Conservation (phyloP, 2,329 filamentous ascomycete genomes). For the Aspergillus fructus region DNA sequence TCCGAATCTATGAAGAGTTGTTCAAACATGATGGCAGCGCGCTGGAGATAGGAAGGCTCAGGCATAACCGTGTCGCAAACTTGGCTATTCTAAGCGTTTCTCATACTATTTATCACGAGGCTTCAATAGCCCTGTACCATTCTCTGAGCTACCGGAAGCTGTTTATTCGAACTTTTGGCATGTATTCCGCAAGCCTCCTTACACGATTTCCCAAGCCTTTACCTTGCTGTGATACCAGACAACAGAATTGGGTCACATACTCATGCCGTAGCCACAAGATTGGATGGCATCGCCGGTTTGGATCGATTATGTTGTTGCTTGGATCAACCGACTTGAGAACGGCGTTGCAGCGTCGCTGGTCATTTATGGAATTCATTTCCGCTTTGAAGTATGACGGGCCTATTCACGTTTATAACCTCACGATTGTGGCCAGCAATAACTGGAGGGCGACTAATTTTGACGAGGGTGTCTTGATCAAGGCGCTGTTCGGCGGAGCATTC, state of each 20-base stretch:
- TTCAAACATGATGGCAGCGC: conserved; percentile 10
- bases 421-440: conserved; percentile 15
- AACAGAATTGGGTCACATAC: conserved; percentile 4
- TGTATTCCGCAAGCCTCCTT: conserved; percentile 12
- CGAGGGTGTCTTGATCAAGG: conserved; percentile 15
- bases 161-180: conserved; percentile 15
- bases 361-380: conserved; percentile 14
- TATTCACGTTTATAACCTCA: conserved; percentile 13
- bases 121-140: conserved; percentile 17
- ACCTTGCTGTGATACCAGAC: conserved; percentile 7
- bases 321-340: conserved; percentile 12
- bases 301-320: conserved; percentile 14
- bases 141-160: conserved; percentile 17
- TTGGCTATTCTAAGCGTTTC: conserved; percentile 18
- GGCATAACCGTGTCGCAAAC: conserved; percentile 2
- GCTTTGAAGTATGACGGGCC: conserved; percentile 11
- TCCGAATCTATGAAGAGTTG: conserved; percentile 14
- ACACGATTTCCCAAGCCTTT: conserved; percentile 12
- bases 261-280: conserved; percentile 6
- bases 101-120: conserved; percentile 20
- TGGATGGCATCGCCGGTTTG: conserved; percentile 11
- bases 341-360: conserved; percentile 16
- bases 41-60: conserved; percentile 15
- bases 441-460: conserved; percentile 19
- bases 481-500: conserved; percentile 17